Conservation (phyloP, 2,329 filamentous ascomycete genomes). For the Fusarium pilosicola region DNA sequence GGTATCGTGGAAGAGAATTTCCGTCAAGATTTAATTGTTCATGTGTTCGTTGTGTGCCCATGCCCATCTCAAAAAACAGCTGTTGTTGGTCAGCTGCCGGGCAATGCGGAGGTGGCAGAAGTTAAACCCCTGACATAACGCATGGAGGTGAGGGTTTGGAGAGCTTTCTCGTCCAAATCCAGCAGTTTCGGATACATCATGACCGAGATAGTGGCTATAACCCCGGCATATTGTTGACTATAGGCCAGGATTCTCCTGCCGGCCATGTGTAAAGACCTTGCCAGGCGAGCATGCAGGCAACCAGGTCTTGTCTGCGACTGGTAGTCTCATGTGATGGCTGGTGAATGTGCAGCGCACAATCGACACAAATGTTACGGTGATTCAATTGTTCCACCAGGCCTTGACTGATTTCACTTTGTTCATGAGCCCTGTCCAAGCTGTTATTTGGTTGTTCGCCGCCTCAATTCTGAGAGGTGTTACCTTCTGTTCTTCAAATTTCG, state of each 20-base stretch:
- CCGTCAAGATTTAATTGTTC: slow-evolving; percentile 17
- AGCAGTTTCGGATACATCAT: slow-evolving; percentile 26
- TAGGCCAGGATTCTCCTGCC: slow-evolving; percentile 10
- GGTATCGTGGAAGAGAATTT: slow-evolving; percentile 3
- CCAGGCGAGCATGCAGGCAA: not conserved
- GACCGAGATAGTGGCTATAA: slow-evolving; percentile 12
- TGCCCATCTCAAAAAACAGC: slow-evolving; percentile 2
- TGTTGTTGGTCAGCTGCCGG: slow-evolving; percentile 20
- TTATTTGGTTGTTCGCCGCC: not conserved
- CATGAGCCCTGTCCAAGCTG: not conserved
- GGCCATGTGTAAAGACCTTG: slow-evolving; percentile 2
- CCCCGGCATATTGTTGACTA: slow-evolving; percentile 23
- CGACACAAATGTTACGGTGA: not conserved
- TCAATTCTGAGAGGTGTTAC: not conserved
- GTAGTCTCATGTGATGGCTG: slow-evolving; percentile 29
- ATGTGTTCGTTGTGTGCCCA: slow-evolving; percentile 24
- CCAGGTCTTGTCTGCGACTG: slow-evolving; percentile 18
- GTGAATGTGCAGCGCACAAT: not conserved
- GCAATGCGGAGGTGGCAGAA: slow-evolving; percentile 16
- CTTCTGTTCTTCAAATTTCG: not conserved
- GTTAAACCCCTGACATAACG: slow-evolving; percentile 21
- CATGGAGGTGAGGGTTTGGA: slow-evolving; percentile 11
- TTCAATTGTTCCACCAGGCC: not conserved
- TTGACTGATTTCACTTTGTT: not conserved
- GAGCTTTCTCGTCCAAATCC: slow-evolving; percentile 17